phyloP scores from a whole-genome alignment of 2,329 filamentous ascomycete genomes.

The Graphium sp. region DNA sequence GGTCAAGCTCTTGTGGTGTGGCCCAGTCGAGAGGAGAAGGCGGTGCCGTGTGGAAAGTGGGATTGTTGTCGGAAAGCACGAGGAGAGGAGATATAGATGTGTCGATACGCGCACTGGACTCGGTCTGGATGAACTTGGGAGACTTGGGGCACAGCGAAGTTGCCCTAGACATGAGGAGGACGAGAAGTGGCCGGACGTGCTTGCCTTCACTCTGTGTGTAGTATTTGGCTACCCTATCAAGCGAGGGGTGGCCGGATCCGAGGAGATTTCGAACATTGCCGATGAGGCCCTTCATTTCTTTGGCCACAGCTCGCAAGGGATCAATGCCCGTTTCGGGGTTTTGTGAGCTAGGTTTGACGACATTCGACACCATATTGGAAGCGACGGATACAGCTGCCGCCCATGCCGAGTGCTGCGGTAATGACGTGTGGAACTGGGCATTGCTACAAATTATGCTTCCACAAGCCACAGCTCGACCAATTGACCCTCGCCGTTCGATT shows the following conservation, averaged over 20 bases:
- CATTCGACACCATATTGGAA: slow-evolving; percentile 51
- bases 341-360: slow-evolving; percentile 43
- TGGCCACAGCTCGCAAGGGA: slow-evolving; percentile 75
- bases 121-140: slow-evolving; percentile 4
- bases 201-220: slow-evolving; percentile 95
- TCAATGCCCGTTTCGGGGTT: slow-evolving; percentile 56
- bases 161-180: slow-evolving; percentile 90
- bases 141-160: slow-evolving; percentile 60
- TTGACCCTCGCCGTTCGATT: no score
- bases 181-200: slow-evolving; percentile 85
- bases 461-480: no score
- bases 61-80: slow-evolving; percentile 68
- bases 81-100: slow-evolving; percentile 34
- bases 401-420: slow-evolving; percentile 45
- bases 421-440: slow-evolving; percentile 25
- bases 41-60: slow-evolving; percentile 31
- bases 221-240: slow-evolving; percentile 94
- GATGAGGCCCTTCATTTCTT: slow-evolving; percentile 91
- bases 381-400: slow-evolving; percentile 57
- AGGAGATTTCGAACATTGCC: slow-evolving; percentile 88
- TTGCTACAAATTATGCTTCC: no score
- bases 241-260: slow-evolving; percentile 81
- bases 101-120: slow-evolving; percentile 28
- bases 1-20: slow-evolving; percentile 29
- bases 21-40: slow-evolving; percentile 16